These are phyloP conservation scores for Aureobasidium namibiae DNA, from an alignment of 2,329 filamentous ascomycete species.

Conservation along the genomic window DNA sequence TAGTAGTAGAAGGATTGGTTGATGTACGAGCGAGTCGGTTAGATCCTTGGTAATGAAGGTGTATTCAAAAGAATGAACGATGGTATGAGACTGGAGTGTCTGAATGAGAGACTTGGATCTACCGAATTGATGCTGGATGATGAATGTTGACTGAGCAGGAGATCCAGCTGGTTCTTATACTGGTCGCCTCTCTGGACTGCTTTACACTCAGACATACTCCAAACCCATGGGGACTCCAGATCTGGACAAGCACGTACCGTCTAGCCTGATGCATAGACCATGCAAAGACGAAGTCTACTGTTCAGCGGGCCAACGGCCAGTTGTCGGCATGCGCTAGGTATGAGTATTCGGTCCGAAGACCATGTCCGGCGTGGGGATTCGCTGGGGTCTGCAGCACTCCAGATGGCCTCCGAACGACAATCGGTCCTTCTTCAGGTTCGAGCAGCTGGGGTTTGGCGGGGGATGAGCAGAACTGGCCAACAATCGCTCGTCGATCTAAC, in stretches of 20 bases:
- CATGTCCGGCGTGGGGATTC: background rate
- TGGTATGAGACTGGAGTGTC: conserved; percentile 3
- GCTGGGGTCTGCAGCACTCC: background rate
- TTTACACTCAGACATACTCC: background rate
- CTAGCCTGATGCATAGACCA: conserved; percentile 6
- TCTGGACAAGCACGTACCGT: conserved; percentile 8
- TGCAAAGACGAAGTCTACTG: conserved; percentile 8
- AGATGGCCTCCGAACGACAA: background rate
- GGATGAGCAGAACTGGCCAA: background rate
- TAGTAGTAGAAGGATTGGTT: background rate
- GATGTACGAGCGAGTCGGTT: background rate
- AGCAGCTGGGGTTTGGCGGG: conserved; percentile 5
- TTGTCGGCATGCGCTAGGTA: background rate
- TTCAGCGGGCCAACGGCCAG: background rate
- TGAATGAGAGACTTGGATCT: conserved; percentile 12
- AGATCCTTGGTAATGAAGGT: conserved; percentile 8
- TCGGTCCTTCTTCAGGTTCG: conserved; percentile 1
- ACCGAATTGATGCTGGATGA: conserved; percentile 7
- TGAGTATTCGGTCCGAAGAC: background rate
- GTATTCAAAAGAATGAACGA: conserved; percentile 8
- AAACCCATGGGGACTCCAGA: conserved; percentile 13
- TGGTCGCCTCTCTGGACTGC: background rate
- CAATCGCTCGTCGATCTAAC: conserved; percentile 6
- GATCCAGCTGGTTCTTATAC: conserved; percentile 9
- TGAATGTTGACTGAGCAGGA: background rate